Percentiles rank a stretch among this genome's conserved stretches.
Evolutionary conservation across 805 yeast genomes (phyloP).

Genomic region (Sungouiozyma ichnusensis): DNA sequence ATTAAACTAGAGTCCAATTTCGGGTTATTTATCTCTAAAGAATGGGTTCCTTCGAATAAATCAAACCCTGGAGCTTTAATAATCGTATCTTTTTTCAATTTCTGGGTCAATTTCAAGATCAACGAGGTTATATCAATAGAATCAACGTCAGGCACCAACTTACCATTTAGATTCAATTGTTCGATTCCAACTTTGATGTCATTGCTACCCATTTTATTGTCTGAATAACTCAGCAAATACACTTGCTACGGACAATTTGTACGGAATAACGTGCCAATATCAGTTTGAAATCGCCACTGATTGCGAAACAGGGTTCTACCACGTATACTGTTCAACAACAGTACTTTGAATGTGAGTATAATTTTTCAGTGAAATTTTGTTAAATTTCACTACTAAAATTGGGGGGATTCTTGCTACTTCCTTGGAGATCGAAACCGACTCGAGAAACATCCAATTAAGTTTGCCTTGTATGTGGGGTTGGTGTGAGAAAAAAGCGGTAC

Average conservation of each 20-base stretch:
- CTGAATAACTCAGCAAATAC: not conserved
- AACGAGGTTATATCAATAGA: conserved; percentile 46
- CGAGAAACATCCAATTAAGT: not conserved
- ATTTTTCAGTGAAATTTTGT: not conserved
- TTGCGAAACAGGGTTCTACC: no score
- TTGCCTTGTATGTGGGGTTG: not conserved
- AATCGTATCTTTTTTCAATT: conserved; percentile 42
- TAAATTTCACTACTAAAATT: no score
- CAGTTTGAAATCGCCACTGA: not conserved
- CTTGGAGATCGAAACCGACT: no score
- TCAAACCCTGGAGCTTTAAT: conserved; percentile 51
- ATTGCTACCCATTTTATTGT: not conserved
- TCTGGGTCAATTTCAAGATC: conserved; percentile 33
- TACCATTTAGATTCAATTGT: not conserved
- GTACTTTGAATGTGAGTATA: not conserved
- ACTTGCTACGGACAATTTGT: not conserved
- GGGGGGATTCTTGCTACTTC: no score
- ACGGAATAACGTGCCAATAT: not conserved
- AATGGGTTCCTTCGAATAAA: conserved; percentile 76
- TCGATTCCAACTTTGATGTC: not conserved
- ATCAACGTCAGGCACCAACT: not conserved
- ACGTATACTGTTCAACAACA: not conserved
- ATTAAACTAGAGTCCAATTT: conserved; percentile 71
- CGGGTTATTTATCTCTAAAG: conserved; percentile 64
- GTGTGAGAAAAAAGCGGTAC: no score